Conservation (phyloP, 495 filamentous ascomycete genomes). For the Podospora pseudocomata region DNA sequence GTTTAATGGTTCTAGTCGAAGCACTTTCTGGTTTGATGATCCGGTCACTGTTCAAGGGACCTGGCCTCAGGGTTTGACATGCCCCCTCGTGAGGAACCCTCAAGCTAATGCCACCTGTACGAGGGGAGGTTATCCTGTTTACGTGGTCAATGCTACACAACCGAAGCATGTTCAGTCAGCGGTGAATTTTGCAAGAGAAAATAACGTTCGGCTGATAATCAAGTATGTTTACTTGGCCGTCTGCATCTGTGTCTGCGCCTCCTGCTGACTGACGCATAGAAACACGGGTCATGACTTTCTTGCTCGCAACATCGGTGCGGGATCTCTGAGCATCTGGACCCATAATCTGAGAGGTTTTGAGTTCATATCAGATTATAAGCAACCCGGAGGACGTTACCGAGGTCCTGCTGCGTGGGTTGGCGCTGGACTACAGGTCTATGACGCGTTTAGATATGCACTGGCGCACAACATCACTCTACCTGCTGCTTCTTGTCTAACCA, state of each 20-base stretch:
- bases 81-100: conserved; percentile 24
- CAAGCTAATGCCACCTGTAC: conserved; percentile 10
- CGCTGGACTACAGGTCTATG: conserved; percentile 12
- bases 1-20: conserved; percentile 25
- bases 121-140: conserved; percentile 38
- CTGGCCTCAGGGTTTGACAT: conserved; percentile 41
- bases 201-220: conserved; percentile 32
- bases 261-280: not conserved
- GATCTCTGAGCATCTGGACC: conserved; percentile 18
- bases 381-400: conserved; percentile 9
- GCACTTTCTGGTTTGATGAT: conserved; percentile 37
- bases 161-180: conserved; percentile 45
- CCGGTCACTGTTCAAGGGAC: conserved; percentile 34
- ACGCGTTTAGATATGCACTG: conserved; percentile 19
- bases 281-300: conserved; percentile 20
- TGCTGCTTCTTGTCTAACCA: conserved; percentile 30
- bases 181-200: conserved; percentile 50
- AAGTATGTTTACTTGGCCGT: not conserved
- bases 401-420: conserved; percentile 15
- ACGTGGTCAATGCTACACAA: conserved; percentile 48
- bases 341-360: conserved; percentile 12
- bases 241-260: too few species aligned
- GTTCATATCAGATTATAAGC: conserved; percentile 8
- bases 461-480: conserved; percentile 19
- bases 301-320: conserved; percentile 19